A percentile compares a stretch with the other conserved stretches of the same genome.
Conservation (phyloP, 1,284 basidiomycete genomes). For the Cryptococcus sp. region DNA sequence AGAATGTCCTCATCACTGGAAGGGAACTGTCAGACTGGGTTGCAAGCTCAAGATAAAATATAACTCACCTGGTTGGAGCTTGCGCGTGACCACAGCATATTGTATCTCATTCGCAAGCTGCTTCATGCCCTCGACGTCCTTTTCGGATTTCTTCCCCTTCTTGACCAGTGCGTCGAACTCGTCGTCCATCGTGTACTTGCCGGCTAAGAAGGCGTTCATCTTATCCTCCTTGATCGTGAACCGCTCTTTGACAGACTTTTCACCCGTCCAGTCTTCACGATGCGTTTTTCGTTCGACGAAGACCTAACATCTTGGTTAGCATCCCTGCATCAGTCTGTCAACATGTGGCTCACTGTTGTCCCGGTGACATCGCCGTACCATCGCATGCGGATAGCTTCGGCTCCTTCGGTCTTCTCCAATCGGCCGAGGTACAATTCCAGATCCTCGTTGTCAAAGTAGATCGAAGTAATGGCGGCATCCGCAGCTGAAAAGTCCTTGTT, state of each 20-base stretch:
- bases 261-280: slow-evolving; percentile 98
- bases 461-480: slow-evolving; percentile 71
- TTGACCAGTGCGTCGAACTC: slow-evolving; percentile 87
- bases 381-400: slow-evolving; percentile 90
- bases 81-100: slow-evolving; percentile 83
- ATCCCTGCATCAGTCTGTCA: not conserved
- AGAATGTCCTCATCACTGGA: slow-evolving; percentile 94
- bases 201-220: slow-evolving; percentile 87
- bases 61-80: slow-evolving; percentile 72
- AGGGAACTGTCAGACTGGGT: slow-evolving; percentile 8
- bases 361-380: slow-evolving; percentile 95
- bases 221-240: slow-evolving; percentile 96
- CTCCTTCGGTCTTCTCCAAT: slow-evolving; percentile 97
- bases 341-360: slow-evolving; percentile 62
- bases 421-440: slow-evolving; percentile 97
- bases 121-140: slow-evolving; percentile 92
- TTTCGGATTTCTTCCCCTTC: slow-evolving; percentile 92
- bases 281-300: slow-evolving; percentile 99
- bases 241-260: slow-evolving; percentile 97
- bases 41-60: not conserved
- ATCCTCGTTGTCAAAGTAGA: slow-evolving; percentile 81
- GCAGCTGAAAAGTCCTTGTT: slow-evolving; percentile 90
- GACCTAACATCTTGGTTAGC: slow-evolving; percentile 61
- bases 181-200: slow-evolving; percentile 90
- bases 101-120: slow-evolving; percentile 96